A percentile compares a stretch with the other conserved stretches of the same genome.
Evolutionary conservation across 176 grass and related monocot species (phyloP).

Genomic region (Oryza rufipogon): DNA sequence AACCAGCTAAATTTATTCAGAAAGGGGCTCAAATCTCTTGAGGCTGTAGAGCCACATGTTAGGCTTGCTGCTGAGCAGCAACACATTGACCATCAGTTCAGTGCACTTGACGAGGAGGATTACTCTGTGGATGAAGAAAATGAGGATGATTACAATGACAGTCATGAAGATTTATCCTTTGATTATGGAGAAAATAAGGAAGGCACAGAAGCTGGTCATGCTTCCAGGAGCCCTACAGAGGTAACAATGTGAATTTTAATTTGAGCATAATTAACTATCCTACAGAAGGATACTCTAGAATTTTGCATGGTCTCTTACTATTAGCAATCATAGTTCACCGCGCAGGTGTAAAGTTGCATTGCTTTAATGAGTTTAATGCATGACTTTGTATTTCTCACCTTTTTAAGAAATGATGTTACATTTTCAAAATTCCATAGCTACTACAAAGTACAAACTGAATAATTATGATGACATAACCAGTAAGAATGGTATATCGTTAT

Average conservation of each 20-base stretch:
- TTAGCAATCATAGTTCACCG: not conserved
- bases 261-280: conserved; percentile 23
- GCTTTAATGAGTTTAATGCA: not conserved
- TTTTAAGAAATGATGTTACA: not conserved
- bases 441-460: conserved; percentile 4
- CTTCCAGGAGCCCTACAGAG: conserved; percentile 63
- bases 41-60: conserved; percentile 90
- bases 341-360: not conserved
- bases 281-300: not conserved
- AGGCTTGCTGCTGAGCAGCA: conserved; percentile 81
- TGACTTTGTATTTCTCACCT: not conserved
- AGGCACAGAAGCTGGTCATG: conserved; percentile 43
- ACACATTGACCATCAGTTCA: conserved; percentile 94
- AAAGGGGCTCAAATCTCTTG: conserved; percentile 80
- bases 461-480: not conserved
- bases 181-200: conserved; percentile 71
- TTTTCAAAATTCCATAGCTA: not conserved
- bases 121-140: conserved; percentile 64
- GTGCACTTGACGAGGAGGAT: conserved; percentile 84
- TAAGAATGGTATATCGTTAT: not conserved
- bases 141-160: conserved; percentile 63
- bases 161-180: conserved; percentile 79
- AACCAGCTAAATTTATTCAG: conserved; percentile 88
- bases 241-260: conserved; percentile 44
- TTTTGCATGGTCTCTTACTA: conserved; percentile 9